Percentiles rank a stretch among this genome's conserved stretches.
Evolutionary conservation across 805 yeast species (phyloP).

Genomic region (Wickerhamomyces strasburgensis): DNA sequence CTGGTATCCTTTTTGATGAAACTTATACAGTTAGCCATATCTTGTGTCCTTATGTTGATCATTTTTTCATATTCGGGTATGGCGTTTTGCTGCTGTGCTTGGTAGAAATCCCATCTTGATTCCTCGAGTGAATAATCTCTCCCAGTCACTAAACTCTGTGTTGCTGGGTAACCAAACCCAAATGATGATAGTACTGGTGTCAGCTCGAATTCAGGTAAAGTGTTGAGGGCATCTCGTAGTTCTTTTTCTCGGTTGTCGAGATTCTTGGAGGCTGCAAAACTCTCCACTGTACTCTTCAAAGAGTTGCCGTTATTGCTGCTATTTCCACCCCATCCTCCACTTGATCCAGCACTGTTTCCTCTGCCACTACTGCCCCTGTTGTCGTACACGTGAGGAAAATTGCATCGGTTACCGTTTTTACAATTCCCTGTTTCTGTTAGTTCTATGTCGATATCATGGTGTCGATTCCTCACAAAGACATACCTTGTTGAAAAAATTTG

Average conservation of each 20-base stretch:
- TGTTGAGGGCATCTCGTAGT: conserved; percentile 22
- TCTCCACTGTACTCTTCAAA: conserved; percentile 3
- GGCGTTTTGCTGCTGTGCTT: conserved; percentile 34
- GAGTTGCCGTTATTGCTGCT: conserved; percentile 10
- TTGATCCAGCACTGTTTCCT: neutral
- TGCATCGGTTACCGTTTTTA: conserved; percentile 38
- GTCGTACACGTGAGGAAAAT: conserved; percentile 36
- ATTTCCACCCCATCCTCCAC: conserved; percentile 5
- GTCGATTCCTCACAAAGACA: too few relatives aligned
- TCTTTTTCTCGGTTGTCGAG: conserved; percentile 26
- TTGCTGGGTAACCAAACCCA: conserved; percentile 45
- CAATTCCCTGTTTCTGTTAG: conserved; percentile 27
- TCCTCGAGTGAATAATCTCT: conserved; percentile 56
- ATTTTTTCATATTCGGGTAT: conserved; percentile 36
- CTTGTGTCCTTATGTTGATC: conserved; percentile 38
- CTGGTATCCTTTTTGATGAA: conserved; percentile 36
- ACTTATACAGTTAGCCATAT: conserved; percentile 39
- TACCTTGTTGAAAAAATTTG: conserved; percentile 38
- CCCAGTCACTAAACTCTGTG: conserved; percentile 42
- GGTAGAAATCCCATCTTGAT: conserved; percentile 39
- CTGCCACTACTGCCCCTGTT: conserved; percentile 8
- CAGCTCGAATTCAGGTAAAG: conserved; percentile 21
- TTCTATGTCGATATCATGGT: too few relatives aligned
- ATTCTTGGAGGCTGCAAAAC: conserved; percentile 1
- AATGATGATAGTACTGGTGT: conserved; percentile 35